These are phyloP conservation scores for Saprolegnia parasitica DNA, from an alignment of 352 stramenopile genomes.

Conservation along the genomic window DNA sequence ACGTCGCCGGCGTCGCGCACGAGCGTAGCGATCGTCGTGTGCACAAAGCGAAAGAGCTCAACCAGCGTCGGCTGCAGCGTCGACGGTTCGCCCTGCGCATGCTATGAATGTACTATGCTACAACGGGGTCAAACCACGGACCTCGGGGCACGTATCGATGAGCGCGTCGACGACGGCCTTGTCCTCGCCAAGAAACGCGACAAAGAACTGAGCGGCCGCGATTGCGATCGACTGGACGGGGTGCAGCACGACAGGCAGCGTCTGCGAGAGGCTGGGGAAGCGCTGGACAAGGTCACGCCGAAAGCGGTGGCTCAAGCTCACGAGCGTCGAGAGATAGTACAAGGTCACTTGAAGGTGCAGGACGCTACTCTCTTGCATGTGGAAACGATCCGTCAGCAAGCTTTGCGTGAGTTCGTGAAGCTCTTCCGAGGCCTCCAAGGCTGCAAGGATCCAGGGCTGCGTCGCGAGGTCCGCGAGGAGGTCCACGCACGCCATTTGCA, in stretches of 20 bases:
- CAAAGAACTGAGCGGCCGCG: slow-evolving; percentile 44
- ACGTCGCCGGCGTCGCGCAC: not conserved
- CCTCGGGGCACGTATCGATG: not conserved
- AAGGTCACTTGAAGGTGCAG: slow-evolving; percentile 55
- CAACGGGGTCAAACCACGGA: not conserved
- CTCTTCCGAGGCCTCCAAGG: slow-evolving; percentile 52
- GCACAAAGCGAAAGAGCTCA: slow-evolving; percentile 15
- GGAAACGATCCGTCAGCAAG: slow-evolving; percentile 48
- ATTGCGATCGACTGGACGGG: slow-evolving; percentile 59
- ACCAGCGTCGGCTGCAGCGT: slow-evolving; percentile 13
- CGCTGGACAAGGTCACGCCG: slow-evolving; percentile 40
- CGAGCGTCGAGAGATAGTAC: slow-evolving; percentile 55
- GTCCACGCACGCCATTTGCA: slow-evolving; percentile 56
- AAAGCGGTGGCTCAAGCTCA: slow-evolving; percentile 28
- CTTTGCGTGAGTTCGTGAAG: slow-evolving; percentile 46
- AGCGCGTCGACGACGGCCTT: slow-evolving; percentile 12
- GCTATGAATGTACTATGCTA: not conserved
- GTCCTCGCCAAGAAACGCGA: slow-evolving; percentile 62
- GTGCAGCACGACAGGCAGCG: slow-evolving; percentile 64
- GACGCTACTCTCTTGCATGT: slow-evolving; percentile 52
- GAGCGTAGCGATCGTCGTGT: slow-evolving; percentile 13
- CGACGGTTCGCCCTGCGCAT: not conserved
- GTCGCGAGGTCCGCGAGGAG: slow-evolving; percentile 61
- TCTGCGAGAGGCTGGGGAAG: slow-evolving; percentile 65
- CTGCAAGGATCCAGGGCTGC: slow-evolving; percentile 46